Conservation (phyloP, 495 filamentous ascomycete species). For the Aspergillus homomorphus region DNA sequence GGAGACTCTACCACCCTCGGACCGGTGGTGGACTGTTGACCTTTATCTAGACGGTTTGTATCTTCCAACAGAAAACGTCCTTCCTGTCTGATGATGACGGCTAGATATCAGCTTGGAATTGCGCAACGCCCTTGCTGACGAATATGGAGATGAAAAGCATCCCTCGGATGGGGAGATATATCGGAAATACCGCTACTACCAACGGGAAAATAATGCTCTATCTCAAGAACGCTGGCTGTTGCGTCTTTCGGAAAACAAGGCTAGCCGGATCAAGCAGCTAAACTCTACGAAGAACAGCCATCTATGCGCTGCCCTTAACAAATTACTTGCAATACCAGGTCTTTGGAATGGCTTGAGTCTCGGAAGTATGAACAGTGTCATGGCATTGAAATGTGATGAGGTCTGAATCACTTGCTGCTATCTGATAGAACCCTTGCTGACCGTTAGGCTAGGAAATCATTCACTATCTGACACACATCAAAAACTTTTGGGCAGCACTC, state of each 20-base stretch:
- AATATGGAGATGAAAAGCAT: conserved; percentile 35
- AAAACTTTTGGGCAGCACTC: conserved; percentile 6
- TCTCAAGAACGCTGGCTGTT: conserved; percentile 25
- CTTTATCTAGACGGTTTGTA: no score
- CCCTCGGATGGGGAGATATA: conserved; percentile 40
- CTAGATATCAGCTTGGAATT: conserved; percentile 27
- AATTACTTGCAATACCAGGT: conserved; percentile 23
- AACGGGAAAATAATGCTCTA: conserved; percentile 21
- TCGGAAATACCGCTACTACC: conserved; percentile 37
- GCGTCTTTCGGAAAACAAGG: conserved; percentile 23
- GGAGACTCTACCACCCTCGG: no score
- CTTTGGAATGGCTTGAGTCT: conserved; percentile 31
- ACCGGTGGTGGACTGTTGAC: no score
- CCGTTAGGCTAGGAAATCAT: conserved; percentile 16
- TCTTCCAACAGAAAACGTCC: no score
- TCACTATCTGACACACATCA: not conserved
- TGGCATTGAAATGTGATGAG: conserved; percentile 20
- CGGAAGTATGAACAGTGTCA: conserved; percentile 13
- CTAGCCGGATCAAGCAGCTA: conserved; percentile 20
- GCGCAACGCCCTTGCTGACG: conserved; percentile 22
- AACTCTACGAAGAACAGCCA: not conserved
- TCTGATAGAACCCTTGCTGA: no score
- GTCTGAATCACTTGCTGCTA: no score
- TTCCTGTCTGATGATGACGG: no score
- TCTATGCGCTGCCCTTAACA: conserved; percentile 23